These are phyloP conservation scores for Cordyceps javanica DNA, from an alignment of 2,329 filamentous ascomycete genomes.

Conservation along the genomic window DNA sequence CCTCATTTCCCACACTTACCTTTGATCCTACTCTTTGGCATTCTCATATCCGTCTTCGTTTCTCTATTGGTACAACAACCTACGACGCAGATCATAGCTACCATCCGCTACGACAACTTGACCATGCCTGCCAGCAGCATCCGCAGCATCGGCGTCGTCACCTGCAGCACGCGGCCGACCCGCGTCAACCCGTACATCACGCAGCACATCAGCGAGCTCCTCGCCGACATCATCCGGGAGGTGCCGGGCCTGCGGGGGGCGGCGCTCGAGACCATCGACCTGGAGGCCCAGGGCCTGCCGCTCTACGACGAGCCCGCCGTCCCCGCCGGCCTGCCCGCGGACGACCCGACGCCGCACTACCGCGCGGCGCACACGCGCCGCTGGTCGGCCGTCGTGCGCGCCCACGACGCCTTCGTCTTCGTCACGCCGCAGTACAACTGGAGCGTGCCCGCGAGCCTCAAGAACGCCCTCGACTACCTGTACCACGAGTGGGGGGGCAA, in stretches of 20 bases:
- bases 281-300: slow-evolving; percentile 35
- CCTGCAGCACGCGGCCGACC: slow-evolving; percentile 27
- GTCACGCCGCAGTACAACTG: slow-evolving; percentile 53
- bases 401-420: slow-evolving; percentile 41
- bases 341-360: slow-evolving; percentile 26
- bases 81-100: not conserved
- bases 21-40: too few relatives aligned
- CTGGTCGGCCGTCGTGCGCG: slow-evolving; percentile 39
- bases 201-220: slow-evolving; percentile 23
- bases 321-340: slow-evolving; percentile 31
- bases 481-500: slow-evolving; percentile 53
- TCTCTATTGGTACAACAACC: too few relatives aligned
- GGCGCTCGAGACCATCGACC: slow-evolving; percentile 27
- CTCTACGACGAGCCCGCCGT: slow-evolving; percentile 37
- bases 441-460: slow-evolving; percentile 45
- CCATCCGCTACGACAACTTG: not conserved
- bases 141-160: slow-evolving; percentile 29
- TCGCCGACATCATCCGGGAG: slow-evolving; percentile 12
- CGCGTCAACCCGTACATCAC: slow-evolving; percentile 30
- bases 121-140: slow-evolving; percentile 5
- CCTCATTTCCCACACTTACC: not conserved
- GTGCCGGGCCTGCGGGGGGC: not conserved
- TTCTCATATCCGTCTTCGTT: too few relatives aligned
- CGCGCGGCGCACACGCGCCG: slow-evolving; percentile 33
- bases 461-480: slow-evolving; percentile 59